Percentiles rank a stretch among this genome's conserved stretches.
These are phyloP conservation scores for Rhynchospora pubera DNA, from an alignment of 176 grass and related monocot genomes.

Conservation along the genomic window DNA sequence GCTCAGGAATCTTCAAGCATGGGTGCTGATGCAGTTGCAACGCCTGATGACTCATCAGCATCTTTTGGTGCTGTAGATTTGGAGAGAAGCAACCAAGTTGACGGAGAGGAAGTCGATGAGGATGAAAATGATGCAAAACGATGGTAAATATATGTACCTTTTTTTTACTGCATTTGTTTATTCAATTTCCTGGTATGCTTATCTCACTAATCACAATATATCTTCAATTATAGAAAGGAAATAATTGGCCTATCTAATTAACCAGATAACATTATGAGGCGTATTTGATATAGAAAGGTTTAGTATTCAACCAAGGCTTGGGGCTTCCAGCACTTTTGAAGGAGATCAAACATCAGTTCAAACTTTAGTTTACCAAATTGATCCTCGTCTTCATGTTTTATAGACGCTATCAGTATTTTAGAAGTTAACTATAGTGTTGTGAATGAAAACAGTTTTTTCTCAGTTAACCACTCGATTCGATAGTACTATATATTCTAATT, in stretches of 20 bases:
- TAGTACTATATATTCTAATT: neutral
- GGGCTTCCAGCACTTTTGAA: neutral
- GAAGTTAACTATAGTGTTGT: neutral
- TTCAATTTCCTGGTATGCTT: neutral
- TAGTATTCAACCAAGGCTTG: neutral
- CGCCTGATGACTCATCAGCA: slow-evolving; percentile 26
- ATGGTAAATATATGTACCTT: slow-evolving; percentile 12
- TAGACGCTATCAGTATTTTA: neutral
- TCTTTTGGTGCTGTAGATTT: slow-evolving; percentile 26
- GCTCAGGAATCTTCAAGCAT: slow-evolving; percentile 20
- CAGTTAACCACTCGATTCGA: neutral
- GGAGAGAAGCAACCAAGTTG: neutral
- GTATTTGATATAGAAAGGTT: neutral
- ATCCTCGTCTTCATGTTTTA: neutral
- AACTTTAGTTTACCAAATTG: neutral
- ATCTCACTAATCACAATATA: neutral
- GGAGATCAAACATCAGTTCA: neutral
- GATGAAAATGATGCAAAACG: slow-evolving; percentile 32
- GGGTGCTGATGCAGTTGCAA: slow-evolving; percentile 17
- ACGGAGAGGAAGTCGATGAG: slow-evolving; percentile 18
- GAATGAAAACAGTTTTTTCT: neutral
- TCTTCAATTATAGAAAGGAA: neutral
- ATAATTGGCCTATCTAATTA: neutral
- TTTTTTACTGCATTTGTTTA: neutral
- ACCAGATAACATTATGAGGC: neutral